A percentile compares a stretch with the other conserved stretches of the same genome.
Evolutionary conservation across 2,329 filamentous ascomycete genomes (phyloP).

Genomic region (Aspergillus latus): DNA sequence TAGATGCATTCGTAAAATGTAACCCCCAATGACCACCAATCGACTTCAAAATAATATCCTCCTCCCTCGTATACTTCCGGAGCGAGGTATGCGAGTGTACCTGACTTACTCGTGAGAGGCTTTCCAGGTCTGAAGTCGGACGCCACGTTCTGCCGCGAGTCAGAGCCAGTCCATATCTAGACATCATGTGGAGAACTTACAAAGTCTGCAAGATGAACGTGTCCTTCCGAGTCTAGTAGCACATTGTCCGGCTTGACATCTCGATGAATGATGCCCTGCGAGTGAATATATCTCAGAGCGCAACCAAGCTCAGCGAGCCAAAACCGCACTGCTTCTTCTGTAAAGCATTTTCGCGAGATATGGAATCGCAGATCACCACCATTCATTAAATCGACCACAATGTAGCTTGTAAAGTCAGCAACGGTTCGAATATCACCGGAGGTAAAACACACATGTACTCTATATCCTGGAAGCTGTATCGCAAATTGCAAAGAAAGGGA

Average conservation of each 20-base stretch:
- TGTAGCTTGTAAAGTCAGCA: slow-evolving; percentile 60
- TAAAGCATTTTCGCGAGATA: slow-evolving; percentile 96
- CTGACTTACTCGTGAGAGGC: slow-evolving; percentile 88
- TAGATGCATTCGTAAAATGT: slow-evolving; percentile 99
- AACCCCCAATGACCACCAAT: slow-evolving; percentile 98
- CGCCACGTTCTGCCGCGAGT: slow-evolving; percentile 74
- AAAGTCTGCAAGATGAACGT: slow-evolving; percentile 97
- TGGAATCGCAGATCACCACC: slow-evolving; percentile 96
- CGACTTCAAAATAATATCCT: slow-evolving; percentile 85
- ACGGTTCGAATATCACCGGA: neutral
- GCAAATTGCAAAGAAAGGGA: slow-evolving; percentile 95
- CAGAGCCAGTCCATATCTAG: slow-evolving; percentile 9
- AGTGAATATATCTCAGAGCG: slow-evolving; percentile 82
- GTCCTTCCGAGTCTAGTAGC: slow-evolving; percentile 80
- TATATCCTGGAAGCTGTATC: slow-evolving; percentile 98
- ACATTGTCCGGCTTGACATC: slow-evolving; percentile 94
- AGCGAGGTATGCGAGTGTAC: slow-evolving; percentile 90
- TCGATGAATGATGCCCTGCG: slow-evolving; percentile 83
- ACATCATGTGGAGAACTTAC: slow-evolving; percentile 54
- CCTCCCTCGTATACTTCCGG: slow-evolving; percentile 91
- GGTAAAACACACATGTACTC: slow-evolving; percentile 79
- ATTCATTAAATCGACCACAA: slow-evolving; percentile 97
- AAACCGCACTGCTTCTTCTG: slow-evolving; percentile 92
- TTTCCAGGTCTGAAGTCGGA: slow-evolving; percentile 86
- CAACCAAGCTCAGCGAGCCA: slow-evolving; percentile 96